Percentiles rank a stretch among this genome's conserved stretches.
These are phyloP conservation scores for Fusarium sp. DNA, from an alignment of 2,329 filamentous ascomycete genomes.

Conservation along the genomic window DNA sequence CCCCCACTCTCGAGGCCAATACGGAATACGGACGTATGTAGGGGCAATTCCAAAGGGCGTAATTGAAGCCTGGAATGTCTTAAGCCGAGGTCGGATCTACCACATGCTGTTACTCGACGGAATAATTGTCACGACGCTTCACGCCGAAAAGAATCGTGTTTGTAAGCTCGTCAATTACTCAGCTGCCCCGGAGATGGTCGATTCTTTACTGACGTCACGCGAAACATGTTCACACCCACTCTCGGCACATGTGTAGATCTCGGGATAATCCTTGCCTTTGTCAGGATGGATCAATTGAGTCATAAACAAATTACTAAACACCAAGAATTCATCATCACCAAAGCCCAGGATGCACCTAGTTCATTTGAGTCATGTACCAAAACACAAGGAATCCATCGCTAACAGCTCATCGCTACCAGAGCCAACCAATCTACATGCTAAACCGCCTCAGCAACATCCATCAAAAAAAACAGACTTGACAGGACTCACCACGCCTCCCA, in stretches of 20 bases:
- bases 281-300: background rate
- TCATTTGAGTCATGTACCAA: background rate
- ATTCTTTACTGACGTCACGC: constrained; percentile 4
- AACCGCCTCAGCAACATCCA: background rate
- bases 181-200: background rate
- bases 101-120: background rate
- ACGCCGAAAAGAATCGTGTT: background rate
- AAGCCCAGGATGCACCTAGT: background rate
- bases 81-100: background rate
- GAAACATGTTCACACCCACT: background rate
- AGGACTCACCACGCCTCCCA: constrained; percentile 77
- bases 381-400: constrained; percentile 8
- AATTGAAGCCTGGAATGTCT: background rate
- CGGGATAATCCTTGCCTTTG: background rate
- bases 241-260: background rate
- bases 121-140: background rate
- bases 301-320: background rate
- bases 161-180: background rate
- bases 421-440: background rate
- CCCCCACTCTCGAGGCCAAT: background rate
- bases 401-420: constrained; percentile 10
- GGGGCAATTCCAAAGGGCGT: background rate
- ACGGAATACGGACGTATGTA: too few species aligned
- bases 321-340: background rate
- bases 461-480: background rate